These are phyloP conservation scores for Mortierella sp. DNA, from an alignment of 371 early-diverging fungal genomes.

Conservation along the genomic window DNA sequence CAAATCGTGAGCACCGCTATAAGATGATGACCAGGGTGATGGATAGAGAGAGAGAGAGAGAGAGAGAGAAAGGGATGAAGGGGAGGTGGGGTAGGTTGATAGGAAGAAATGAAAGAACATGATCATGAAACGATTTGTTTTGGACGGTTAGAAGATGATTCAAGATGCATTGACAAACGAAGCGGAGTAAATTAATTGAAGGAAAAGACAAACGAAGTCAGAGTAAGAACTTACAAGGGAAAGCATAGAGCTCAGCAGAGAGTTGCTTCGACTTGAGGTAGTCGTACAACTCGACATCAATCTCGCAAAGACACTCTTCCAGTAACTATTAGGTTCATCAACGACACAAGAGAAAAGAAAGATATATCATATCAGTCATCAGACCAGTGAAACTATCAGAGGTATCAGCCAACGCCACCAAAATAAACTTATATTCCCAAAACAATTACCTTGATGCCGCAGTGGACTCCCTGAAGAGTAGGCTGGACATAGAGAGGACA, in stretches of 20 bases:
- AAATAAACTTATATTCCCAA: neutral
- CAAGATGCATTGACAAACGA: neutral
- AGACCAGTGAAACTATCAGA: neutral
- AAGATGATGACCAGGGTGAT: neutral
- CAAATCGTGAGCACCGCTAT: constrained; percentile 93
- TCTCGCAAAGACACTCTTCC: constrained; percentile 80
- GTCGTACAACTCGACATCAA: constrained; percentile 84
- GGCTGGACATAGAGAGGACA: constrained; percentile 96
- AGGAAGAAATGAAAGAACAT: neutral
- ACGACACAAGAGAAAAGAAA: neutral
- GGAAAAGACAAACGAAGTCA: neutral
- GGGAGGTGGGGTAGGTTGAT: too few relatives aligned
- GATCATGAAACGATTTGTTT: neutral
- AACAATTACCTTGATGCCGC: constrained; percentile 82
- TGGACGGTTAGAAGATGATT: neutral
- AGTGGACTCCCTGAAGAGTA: constrained; percentile 91
- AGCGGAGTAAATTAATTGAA: neutral
- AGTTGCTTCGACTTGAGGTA: constrained; percentile 82
- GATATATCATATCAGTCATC: neutral
- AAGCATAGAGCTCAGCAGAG: constrained; percentile 87
- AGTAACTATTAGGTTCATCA: too few relatives aligned
- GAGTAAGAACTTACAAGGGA: constrained; percentile 78
- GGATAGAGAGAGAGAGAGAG: too few relatives aligned
- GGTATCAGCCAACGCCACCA: neutral
- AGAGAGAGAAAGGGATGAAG: neutral